Percentiles rank a stretch among this genome's conserved stretches.
These are phyloP conservation scores for Chaetomiaceae sp. DNA, from an alignment of 2,329 filamentous ascomycete species.

Conservation along the genomic window DNA sequence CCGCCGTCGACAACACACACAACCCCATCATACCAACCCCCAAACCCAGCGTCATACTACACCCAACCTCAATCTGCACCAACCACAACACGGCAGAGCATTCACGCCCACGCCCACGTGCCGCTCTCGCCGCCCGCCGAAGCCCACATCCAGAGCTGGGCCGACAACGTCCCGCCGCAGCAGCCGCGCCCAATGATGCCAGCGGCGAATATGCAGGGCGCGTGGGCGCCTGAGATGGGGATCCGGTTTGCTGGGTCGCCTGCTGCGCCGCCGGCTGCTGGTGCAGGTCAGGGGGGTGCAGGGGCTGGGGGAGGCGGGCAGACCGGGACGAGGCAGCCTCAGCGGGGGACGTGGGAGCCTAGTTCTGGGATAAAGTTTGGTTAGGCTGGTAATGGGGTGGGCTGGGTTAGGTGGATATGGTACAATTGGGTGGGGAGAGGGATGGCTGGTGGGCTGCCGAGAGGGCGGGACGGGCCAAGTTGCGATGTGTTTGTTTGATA, in stretches of 20 bases:
- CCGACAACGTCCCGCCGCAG: conserved; percentile 47
- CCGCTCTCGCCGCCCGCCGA: conserved; percentile 31
- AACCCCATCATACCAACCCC: conserved; percentile 16
- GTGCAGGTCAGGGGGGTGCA: conserved; percentile 1
- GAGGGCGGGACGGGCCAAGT: too few relatives aligned
- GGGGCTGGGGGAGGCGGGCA: conserved; percentile 9
- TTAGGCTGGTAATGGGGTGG: too few relatives aligned
- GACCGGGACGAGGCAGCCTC: conserved; percentile 12
- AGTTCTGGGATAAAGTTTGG: conserved; percentile 52
- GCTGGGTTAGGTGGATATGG: too few relatives aligned
- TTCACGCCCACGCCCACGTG: conserved; percentile 27
- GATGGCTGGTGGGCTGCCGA: too few relatives aligned
- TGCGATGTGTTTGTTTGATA: too few relatives aligned
- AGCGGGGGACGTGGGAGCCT: conserved; percentile 52
- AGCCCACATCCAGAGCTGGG: conserved; percentile 55
- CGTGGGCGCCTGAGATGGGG: conserved; percentile 76
- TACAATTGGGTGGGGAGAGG: too few relatives aligned
- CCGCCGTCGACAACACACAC: conserved; percentile 11
- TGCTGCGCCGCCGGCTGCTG: conserved; percentile 1
- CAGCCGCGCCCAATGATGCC: conserved; percentile 45
- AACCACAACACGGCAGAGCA: conserved; percentile 26
- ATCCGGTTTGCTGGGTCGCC: conserved; percentile 63
- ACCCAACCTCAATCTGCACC: conserved; percentile 27
- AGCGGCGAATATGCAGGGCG: conserved; percentile 36
- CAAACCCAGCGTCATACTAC: conserved; percentile 21